Conservation (phyloP, 2,329 filamentous ascomycete species). For the Aureobasidium leucospermi region DNA sequence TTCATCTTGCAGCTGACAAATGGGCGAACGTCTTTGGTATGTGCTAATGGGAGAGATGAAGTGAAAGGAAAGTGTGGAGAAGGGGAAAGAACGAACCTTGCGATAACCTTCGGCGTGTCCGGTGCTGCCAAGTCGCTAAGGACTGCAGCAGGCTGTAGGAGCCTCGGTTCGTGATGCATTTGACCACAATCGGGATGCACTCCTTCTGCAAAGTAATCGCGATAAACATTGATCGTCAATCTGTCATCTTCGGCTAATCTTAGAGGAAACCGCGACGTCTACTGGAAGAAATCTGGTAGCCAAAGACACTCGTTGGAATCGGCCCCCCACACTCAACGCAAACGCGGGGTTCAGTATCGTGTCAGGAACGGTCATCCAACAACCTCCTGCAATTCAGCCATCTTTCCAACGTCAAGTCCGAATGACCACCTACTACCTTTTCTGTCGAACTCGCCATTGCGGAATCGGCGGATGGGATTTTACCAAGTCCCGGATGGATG, state of each 20-base stretch:
- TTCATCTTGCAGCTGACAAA: neutral
- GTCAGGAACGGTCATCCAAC: neutral
- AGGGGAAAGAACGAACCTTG: neutral
- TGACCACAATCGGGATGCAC: neutral
- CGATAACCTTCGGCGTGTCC: neutral
- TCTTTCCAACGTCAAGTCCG: neutral
- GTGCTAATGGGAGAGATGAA: neutral
- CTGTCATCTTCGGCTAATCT: neutral
- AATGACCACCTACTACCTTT: neutral
- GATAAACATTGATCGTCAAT: neutral
- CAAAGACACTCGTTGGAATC: neutral
- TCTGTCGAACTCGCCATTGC: neutral
- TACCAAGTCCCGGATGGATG: neutral
- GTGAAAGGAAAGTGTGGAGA: slow-evolving; percentile 8
- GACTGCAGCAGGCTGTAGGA: neutral
- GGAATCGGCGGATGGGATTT: neutral
- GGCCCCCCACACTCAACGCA: neutral
- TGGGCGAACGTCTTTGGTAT: neutral
- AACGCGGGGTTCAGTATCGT: neutral
- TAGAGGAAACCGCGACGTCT: neutral
- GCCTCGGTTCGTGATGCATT: neutral
- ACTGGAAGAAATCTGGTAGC: neutral
- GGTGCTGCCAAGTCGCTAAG: slow-evolving; percentile 6
- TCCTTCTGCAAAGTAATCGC: neutral
- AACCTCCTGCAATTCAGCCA: neutral